These are phyloP conservation scores for Kodamaea plutei DNA, from an alignment of 1,139 yeast species.

Conservation along the genomic window DNA sequence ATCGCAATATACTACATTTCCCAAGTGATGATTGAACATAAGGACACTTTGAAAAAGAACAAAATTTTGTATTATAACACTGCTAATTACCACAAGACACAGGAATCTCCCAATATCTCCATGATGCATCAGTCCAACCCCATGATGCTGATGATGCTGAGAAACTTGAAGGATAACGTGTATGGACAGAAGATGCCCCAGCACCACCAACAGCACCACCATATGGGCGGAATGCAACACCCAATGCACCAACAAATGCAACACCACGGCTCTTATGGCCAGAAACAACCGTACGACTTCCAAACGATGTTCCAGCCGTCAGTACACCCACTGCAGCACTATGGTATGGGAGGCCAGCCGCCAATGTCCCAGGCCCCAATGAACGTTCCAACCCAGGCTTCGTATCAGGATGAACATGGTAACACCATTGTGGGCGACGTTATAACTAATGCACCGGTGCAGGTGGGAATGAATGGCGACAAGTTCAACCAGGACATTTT, in stretches of 20 bases:
- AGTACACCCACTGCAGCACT: conserved; percentile 34
- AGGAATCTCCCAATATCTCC: conserved; percentile 11
- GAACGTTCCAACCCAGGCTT: conserved; percentile 30
- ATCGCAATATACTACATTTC: conserved; percentile 76
- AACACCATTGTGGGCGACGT: conserved; percentile 45
- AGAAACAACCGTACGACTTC: conserved; percentile 33
- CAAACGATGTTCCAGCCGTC: conserved; percentile 44
- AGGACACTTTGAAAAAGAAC: conserved; percentile 44
- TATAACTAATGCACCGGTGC: conserved; percentile 38
- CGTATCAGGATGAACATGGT: conserved; percentile 45
- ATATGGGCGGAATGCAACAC: conserved; percentile 1
- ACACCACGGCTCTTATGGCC: conserved; percentile 12
- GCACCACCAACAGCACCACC: conserved; percentile 8
- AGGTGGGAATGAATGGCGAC: conserved; percentile 35
- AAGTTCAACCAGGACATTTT: conserved; percentile 63
- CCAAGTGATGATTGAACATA: conserved; percentile 60
- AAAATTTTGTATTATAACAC: conserved; percentile 65
- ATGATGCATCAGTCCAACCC: conserved; percentile 16
- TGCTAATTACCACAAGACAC: conserved; percentile 40
- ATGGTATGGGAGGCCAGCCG: conserved; percentile 10
- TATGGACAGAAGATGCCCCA: conserved; percentile 9
- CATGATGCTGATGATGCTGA: conserved; percentile 17
- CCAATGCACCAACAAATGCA: conserved; percentile 11
- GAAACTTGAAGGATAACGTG: conserved; percentile 6
- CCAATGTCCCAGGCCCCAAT: conserved; percentile 8